Conservation (phyloP, 1,139 yeast genomes). For the Saccharomycopsis crataegensis region DNA sequence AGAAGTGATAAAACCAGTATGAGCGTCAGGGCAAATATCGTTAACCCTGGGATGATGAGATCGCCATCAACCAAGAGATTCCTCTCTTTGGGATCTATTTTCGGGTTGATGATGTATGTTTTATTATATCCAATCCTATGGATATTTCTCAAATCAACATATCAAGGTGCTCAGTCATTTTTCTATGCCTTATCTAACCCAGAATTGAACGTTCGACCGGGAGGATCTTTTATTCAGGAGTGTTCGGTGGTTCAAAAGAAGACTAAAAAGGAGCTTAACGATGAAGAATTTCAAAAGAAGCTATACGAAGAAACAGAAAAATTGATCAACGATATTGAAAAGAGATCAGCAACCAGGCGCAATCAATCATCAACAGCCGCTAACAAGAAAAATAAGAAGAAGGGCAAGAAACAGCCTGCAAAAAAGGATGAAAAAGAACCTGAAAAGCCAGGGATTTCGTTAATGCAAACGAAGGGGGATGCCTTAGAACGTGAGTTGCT, state of each 20-base stretch:
- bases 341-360: slow-evolving; percentile 61
- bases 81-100: slow-evolving; percentile 65
- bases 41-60: slow-evolving; percentile 89
- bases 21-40: slow-evolving; percentile 65
- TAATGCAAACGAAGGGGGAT: background rate
- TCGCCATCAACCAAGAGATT: slow-evolving; percentile 79
- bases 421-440: background rate
- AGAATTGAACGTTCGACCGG: slow-evolving; percentile 47
- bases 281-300: slow-evolving; percentile 51
- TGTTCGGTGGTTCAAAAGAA: slow-evolving; percentile 43
- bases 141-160: slow-evolving; percentile 65
- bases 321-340: slow-evolving; percentile 54
- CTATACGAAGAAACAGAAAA: slow-evolving; percentile 58
- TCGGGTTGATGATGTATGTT: slow-evolving; percentile 63
- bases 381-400: slow-evolving; percentile 7
- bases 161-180: slow-evolving; percentile 74
- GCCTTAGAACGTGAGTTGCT: slow-evolving; percentile 9
- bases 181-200: slow-evolving; percentile 70
- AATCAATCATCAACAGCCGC: slow-evolving; percentile 1
- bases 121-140: slow-evolving; percentile 76
- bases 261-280: slow-evolving; percentile 56
- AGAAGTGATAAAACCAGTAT: slow-evolving; percentile 61
- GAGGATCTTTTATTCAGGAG: slow-evolving; percentile 68
- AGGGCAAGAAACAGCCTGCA: slow-evolving; percentile 5
- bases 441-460: background rate